Percentiles rank a stretch among this genome's conserved stretches.
phyloP scores from a whole-genome alignment of 1,284 basidiomycete genomes.

The Cutaneotrichosporon sp. region DNA sequence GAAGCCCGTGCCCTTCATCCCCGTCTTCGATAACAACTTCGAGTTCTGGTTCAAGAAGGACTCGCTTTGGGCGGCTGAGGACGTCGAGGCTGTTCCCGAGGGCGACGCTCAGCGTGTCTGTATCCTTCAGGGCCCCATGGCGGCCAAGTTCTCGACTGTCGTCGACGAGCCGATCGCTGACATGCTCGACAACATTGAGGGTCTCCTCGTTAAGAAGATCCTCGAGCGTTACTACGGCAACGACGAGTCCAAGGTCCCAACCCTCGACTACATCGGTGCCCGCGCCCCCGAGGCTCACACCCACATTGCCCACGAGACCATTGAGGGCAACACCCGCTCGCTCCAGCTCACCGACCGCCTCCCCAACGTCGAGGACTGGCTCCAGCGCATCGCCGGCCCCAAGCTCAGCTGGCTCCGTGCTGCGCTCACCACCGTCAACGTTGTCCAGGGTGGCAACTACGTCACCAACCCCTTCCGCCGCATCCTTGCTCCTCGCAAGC shows the following conservation, averaged over 20 bases:
- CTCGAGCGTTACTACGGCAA: slow-evolving; percentile 78
- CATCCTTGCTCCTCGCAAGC: slow-evolving; percentile 74
- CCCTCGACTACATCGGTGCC: slow-evolving; percentile 79
- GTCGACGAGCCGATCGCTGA: slow-evolving; percentile 94
- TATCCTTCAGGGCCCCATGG: slow-evolving; percentile 95
- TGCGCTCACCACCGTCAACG: slow-evolving; percentile 73
- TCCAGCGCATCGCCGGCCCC: slow-evolving; percentile 78
- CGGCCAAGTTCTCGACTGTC: slow-evolving; percentile 78
- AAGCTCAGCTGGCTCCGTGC: slow-evolving; percentile 84
- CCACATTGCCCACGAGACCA: slow-evolving; percentile 57
- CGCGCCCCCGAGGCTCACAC: slow-evolving; percentile 54
- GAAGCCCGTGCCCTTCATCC: slow-evolving; percentile 98
- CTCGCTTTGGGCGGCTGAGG: slow-evolving; percentile 96
- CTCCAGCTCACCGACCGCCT: slow-evolving; percentile 62
- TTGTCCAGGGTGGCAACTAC: slow-evolving; percentile 80
- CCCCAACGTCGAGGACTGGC: slow-evolving; percentile 71
- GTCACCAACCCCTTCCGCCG: slow-evolving; percentile 87
- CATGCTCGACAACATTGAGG: slow-evolving; percentile 82
- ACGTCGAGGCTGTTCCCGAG: slow-evolving; percentile 97
- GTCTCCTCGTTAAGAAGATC: slow-evolving; percentile 72
- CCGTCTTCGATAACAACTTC: slow-evolving; percentile 88
- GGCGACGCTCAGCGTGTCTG: slow-evolving; percentile 97
- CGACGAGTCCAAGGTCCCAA: slow-evolving; percentile 75
- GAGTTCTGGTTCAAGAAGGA: slow-evolving; percentile 99
- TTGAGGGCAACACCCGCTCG: slow-evolving; percentile 58